These are phyloP conservation scores for Capronia epimyces DNA, from an alignment of 2,329 filamentous ascomycete species.

Conservation along the genomic window DNA sequence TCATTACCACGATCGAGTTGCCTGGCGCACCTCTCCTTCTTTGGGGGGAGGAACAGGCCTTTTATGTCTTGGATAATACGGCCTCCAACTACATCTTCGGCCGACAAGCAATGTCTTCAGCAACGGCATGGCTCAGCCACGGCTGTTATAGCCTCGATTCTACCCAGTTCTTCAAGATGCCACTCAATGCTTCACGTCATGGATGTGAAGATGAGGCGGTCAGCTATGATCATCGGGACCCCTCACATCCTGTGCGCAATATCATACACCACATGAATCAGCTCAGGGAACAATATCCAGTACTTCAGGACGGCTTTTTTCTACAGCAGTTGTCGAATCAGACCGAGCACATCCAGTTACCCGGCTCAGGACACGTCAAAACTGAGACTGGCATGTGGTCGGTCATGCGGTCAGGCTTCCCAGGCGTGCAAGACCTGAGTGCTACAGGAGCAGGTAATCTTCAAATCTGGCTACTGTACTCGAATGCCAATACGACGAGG, in stretches of 20 bases:
- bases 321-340: slow-evolving; percentile 54
- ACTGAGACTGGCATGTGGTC: slow-evolving; percentile 60
- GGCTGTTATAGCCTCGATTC: slow-evolving; percentile 57
- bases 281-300: slow-evolving; percentile 52
- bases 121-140: slow-evolving; percentile 59
- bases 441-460: slow-evolving; percentile 35
- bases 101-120: slow-evolving; percentile 57
- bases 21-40: slow-evolving; percentile 57
- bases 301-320: slow-evolving; percentile 56
- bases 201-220: slow-evolving; percentile 48
- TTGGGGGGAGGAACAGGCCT: slow-evolving; percentile 63
- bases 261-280: slow-evolving; percentile 59
- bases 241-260: slow-evolving; percentile 56
- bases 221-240: slow-evolving; percentile 58
- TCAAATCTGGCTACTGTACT: slow-evolving; percentile 43
- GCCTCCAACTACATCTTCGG: slow-evolving; percentile 62
- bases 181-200: slow-evolving; percentile 48
- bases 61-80: slow-evolving; percentile 60
- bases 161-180: slow-evolving; percentile 55
- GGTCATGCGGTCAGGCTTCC: slow-evolving; percentile 48
- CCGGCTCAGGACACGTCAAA: slow-evolving; percentile 48
- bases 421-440: slow-evolving; percentile 48
- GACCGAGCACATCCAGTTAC: slow-evolving; percentile 47
- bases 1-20: slow-evolving; percentile 55
- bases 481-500: slow-evolving; percentile 44